Percentiles rank a stretch among this genome's conserved stretches.
These are phyloP conservation scores for Endogone sp. DNA, from an alignment of 192 early-diverging fungal species.

Conservation along the genomic window DNA sequence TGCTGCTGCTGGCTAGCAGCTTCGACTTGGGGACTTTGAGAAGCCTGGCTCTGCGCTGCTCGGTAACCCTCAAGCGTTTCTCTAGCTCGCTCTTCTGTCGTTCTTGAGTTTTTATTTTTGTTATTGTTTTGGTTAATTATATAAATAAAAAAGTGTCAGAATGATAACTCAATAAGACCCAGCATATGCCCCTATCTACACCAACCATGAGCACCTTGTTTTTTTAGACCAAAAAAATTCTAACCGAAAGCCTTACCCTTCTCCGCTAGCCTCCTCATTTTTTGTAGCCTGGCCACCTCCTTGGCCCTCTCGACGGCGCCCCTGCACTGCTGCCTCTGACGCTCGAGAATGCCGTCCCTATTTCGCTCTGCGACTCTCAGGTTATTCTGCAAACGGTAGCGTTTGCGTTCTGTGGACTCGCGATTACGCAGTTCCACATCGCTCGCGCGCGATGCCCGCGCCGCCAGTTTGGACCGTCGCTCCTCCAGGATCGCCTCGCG, in stretches of 20 bases:
- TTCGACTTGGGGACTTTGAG: not conserved
- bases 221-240: too few relatives aligned
- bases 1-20: not conserved
- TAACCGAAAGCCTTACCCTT: not conserved
- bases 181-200: not conserved
- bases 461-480: constrained; percentile 17
- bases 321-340: constrained; percentile 13
- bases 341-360: constrained; percentile 14
- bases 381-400: constrained; percentile 15
- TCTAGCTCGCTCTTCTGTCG: not conserved
- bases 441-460: constrained; percentile 13
- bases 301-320: constrained; percentile 18
- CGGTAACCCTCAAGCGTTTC: not conserved
- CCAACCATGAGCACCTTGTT: not conserved
- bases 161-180: not conserved
- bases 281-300: constrained; percentile 20
- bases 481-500: constrained; percentile 17
- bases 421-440: constrained; percentile 14
- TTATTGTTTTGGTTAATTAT: not conserved
- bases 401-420: constrained; percentile 10
- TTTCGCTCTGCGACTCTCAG: constrained; percentile 14
- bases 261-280: constrained; percentile 8
- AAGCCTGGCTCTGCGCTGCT: not conserved
- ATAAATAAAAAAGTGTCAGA: not conserved
- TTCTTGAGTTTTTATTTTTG: too few relatives aligned